A percentile compares a stretch with the other conserved stretches of the same genome.
These are phyloP conservation scores for Boletus sp. DNA, from an alignment of 1,284 basidiomycete genomes.

Conservation along the genomic window DNA sequence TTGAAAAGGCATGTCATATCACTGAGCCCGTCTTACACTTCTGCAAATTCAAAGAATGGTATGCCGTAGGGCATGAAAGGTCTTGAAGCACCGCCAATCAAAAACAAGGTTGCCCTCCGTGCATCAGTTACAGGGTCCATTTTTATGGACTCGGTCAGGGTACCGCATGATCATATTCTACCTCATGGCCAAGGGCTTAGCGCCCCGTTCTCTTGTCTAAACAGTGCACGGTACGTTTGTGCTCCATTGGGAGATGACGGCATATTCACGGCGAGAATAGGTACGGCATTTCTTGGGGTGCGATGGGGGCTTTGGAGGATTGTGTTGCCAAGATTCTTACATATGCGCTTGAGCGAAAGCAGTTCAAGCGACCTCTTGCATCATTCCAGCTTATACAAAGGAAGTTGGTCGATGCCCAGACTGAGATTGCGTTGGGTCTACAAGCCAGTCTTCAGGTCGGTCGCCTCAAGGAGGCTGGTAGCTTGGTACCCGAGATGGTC, in stretches of 20 bases:
- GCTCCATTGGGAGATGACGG: background rate
- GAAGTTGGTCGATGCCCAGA: constrained; percentile 93
- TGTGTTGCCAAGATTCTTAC: constrained; percentile 76
- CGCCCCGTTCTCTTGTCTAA: constrained; percentile 88
- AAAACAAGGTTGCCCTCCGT: constrained; percentile 90
- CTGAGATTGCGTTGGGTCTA: constrained; percentile 81
- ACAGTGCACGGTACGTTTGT: constrained; percentile 70
- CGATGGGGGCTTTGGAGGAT: constrained; percentile 94
- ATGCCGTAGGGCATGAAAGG: constrained; percentile 70
- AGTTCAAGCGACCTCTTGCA: constrained; percentile 88
- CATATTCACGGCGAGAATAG: constrained; percentile 32
- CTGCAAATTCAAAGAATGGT: background rate
- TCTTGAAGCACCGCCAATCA: constrained; percentile 85
- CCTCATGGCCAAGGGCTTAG: constrained; percentile 75
- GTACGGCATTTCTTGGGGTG: constrained; percentile 91
- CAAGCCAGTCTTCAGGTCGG: constrained; percentile 84
- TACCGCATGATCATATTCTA: constrained; percentile 70
- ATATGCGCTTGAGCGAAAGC: constrained; percentile 88
- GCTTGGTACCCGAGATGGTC: constrained; percentile 89
- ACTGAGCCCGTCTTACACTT: background rate
- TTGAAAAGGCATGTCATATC: constrained; percentile 69
- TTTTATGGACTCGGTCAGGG: constrained; percentile 84
- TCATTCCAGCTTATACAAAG: constrained; percentile 97
- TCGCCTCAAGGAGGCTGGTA: constrained; percentile 81
- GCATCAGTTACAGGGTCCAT: constrained; percentile 92